Evolutionary conservation across 2,329 filamentous ascomycete species (phyloP).

Genomic region (Fusarium nelsonii): DNA sequence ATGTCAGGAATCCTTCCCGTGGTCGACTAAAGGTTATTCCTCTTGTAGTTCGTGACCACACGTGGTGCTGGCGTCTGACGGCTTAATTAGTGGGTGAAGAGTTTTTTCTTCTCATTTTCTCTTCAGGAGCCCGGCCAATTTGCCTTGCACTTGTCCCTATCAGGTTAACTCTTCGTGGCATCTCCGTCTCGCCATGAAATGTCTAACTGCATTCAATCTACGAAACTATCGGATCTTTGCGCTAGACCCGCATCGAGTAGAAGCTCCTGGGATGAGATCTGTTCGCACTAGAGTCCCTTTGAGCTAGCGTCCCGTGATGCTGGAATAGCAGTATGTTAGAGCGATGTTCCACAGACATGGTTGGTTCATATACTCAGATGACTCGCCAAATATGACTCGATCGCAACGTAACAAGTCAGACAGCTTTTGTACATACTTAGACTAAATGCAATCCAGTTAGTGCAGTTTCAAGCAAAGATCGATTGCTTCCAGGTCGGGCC

Average conservation of each 20-base stretch:
- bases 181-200: background rate
- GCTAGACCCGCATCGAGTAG: background rate
- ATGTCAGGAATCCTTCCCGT: slow-evolving; percentile 1
- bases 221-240: background rate
- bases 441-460: background rate
- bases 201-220: background rate
- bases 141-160: background rate
- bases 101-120: background rate
- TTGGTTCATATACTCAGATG: background rate
- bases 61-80: background rate
- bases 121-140: background rate
- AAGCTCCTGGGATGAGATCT: background rate
- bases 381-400: background rate
- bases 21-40: background rate
- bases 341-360: background rate
- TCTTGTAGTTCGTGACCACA: background rate
- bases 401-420: background rate
- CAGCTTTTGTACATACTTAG: background rate
- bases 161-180: background rate
- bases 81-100: background rate
- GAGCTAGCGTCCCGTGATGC: background rate
- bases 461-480: background rate
- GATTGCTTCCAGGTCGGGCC: background rate
- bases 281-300: background rate
- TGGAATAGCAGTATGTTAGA: background rate